Evolutionary conservation across 345 rosid genomes (phyloP), one percentile per base, ranked within the genome.

Genomic region (Eucalyptus leucophloia): DNA sequence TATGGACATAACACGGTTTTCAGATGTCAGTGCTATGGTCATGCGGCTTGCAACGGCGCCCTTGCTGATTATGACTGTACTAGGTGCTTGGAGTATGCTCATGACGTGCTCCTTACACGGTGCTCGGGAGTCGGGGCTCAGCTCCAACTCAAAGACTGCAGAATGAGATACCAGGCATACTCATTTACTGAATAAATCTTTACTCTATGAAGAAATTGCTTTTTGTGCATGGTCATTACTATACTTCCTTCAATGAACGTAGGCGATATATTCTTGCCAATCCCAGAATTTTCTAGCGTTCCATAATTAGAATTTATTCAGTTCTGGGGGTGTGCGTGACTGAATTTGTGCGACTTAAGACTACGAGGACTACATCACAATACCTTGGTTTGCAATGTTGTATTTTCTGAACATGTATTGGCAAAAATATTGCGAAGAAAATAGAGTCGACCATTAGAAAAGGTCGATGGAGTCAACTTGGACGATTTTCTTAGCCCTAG

Each of bases 21-120:
- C 81, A 69, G 11, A 18, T 69, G 8, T 32, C 42, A 9, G 42
- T 67, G 42, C 80, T 67, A 32, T 34, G 81, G 81, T 69, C 44
- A 34, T 19, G 44, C 82, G 44, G 82, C 82, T 72, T 72, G 26
- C 82, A 9, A 18, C 2, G 44, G 26, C 82, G 24, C 82, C 44
- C 24, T 34, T 19, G 26, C 44, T 72, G 14, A 72, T 72, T 72
- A 72, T 72, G 82, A 34, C 40, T 72, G 82, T 19, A 62, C 34
- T 62, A 62, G 42, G 80, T 67, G 80, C 42, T 67, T 67, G 80
- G 80, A 67, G 80, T 10, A 67, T 32, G 42, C 42, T 67, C 80
- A 0, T 10, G 42, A 67, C 0, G 10, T 67, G 21, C 80, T 17
- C 42, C 0, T 67, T 7, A 4, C 7, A 19, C 21, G 17, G 37